Percentiles rank a stretch among this genome's conserved stretches.
Evolutionary conservation across 2,329 filamentous ascomycete species (phyloP).

Genomic region (Stromatinia cepivora): DNA sequence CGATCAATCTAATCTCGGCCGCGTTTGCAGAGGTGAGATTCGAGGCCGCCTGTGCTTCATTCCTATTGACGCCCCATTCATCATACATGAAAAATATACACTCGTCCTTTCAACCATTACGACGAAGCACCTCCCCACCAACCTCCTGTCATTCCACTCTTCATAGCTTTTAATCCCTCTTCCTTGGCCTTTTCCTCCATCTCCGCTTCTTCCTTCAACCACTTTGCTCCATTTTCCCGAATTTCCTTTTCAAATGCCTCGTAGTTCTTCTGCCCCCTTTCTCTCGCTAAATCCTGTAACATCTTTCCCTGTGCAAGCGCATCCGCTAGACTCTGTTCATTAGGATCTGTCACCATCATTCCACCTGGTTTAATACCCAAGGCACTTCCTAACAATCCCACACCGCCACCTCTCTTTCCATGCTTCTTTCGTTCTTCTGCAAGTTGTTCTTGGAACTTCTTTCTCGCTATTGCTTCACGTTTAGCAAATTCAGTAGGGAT

Average conservation of each 20-base stretch:
- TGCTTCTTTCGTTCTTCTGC: slow-evolving; percentile 66
- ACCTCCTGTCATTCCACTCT: slow-evolving; percentile 65
- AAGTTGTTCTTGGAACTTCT: slow-evolving; percentile 79
- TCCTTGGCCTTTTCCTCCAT: slow-evolving; percentile 87
- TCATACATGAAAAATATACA: slow-evolving; percentile 15
- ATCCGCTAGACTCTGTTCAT: slow-evolving; percentile 68
- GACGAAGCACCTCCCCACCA: slow-evolving; percentile 46
- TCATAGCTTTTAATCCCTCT: slow-evolving; percentile 91
- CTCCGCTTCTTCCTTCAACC: slow-evolving; percentile 89
- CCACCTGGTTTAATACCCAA: slow-evolving; percentile 75
- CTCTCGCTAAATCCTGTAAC: slow-evolving; percentile 90
- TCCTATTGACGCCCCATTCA: slow-evolving; percentile 17
- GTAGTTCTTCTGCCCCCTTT: slow-evolving; percentile 88
- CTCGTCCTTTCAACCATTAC: slow-evolving; percentile 6
- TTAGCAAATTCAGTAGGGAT: slow-evolving; percentile 89
- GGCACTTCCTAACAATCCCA: slow-evolving; percentile 68
- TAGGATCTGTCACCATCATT: slow-evolving; percentile 55
- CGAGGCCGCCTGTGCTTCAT: not conserved
- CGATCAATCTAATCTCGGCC: slow-evolving; percentile 5
- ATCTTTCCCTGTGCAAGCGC: slow-evolving; percentile 92
- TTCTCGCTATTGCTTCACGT: slow-evolving; percentile 80
- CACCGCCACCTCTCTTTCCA: slow-evolving; percentile 56
- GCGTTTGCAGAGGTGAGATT: slow-evolving; percentile 18
- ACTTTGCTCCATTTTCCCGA: slow-evolving; percentile 88
- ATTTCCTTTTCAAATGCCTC: slow-evolving; percentile 88